Evolutionary conservation across 352 stramenopile species (phyloP).

Genomic region (Pythium aphanidermatum): DNA sequence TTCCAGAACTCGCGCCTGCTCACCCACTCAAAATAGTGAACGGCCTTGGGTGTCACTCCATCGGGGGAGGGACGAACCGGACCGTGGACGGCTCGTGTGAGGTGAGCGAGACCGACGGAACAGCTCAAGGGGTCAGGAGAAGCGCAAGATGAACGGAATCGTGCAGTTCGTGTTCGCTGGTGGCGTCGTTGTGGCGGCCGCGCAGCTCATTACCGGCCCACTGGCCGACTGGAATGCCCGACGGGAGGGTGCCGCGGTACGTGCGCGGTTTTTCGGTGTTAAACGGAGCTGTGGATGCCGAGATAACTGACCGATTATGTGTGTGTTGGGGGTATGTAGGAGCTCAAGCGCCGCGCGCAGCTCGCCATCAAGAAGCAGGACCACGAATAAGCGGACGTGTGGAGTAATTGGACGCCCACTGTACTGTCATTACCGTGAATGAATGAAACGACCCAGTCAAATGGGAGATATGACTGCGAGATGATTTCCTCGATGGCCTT

Average conservation of each 20-base stretch:
- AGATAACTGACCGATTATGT: background rate
- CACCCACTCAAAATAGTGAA: too few species aligned
- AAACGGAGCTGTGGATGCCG: background rate
- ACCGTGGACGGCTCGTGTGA: background rate
- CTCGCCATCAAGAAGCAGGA: slow-evolving; percentile 30
- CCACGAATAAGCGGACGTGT: slow-evolving; percentile 41
- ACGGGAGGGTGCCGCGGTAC: slow-evolving; percentile 56
- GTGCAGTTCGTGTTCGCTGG: slow-evolving; percentile 66
- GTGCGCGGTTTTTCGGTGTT: slow-evolving; percentile 3
- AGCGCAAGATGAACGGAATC: slow-evolving; percentile 56
- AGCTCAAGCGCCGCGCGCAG: slow-evolving; percentile 58
- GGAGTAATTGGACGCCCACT: too few species aligned
- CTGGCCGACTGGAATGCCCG: slow-evolving; percentile 72
- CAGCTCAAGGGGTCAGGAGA: too few species aligned
- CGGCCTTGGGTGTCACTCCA: too few species aligned
- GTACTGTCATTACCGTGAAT: too few species aligned
- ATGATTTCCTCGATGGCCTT: too few species aligned
- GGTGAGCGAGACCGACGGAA: slow-evolving; percentile 5
- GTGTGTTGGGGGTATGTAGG: slow-evolving; percentile 21
- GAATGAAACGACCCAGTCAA: too few species aligned
- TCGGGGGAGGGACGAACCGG: too few species aligned
- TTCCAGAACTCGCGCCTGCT: too few species aligned
- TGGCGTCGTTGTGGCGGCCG: slow-evolving; percentile 60
- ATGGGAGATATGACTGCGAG: too few species aligned
- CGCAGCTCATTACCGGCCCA: slow-evolving; percentile 57